phyloP scores from a whole-genome alignment of 1,284 basidiomycete genomes.

The Vanrija sp. region DNA sequence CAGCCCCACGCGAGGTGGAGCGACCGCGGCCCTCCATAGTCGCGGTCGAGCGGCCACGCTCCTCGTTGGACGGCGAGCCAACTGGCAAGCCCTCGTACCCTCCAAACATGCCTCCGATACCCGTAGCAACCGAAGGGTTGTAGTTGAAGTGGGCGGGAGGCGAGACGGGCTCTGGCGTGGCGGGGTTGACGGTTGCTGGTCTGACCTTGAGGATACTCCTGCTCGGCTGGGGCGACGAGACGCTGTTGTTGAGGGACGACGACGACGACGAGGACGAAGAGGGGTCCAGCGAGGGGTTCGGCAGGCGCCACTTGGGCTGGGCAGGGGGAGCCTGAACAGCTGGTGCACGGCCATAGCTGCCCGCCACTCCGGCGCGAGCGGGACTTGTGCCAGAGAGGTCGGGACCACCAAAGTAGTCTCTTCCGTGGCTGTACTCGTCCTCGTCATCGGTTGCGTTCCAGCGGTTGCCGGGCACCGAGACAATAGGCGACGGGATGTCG shows the following conservation, averaged over 20 bases:
- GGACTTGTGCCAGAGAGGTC: slow-evolving; percentile 46
- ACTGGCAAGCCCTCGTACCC: slow-evolving; percentile 18
- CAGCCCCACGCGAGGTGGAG: slow-evolving; percentile 30
- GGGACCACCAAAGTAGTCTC: slow-evolving; percentile 62
- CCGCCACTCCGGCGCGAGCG: not conserved
- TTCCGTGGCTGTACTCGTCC: slow-evolving; percentile 54
- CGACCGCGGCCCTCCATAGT: slow-evolving; percentile 28
- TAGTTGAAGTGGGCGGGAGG: slow-evolving; percentile 46
- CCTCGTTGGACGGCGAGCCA: slow-evolving; percentile 21
- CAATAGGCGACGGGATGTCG: slow-evolving; percentile 42
- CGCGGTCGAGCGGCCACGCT: not conserved
- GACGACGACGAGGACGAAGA: slow-evolving; percentile 24
- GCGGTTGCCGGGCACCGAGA: slow-evolving; percentile 35
- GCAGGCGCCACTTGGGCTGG: slow-evolving; percentile 46
- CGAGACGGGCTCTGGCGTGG: slow-evolving; percentile 23
- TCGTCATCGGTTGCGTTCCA: slow-evolving; percentile 46
- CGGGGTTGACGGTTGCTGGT: slow-evolving; percentile 19
- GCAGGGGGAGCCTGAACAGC: slow-evolving; percentile 38
- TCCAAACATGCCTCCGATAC: slow-evolving; percentile 45
- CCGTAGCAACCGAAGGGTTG: slow-evolving; percentile 48
- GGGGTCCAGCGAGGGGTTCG: slow-evolving; percentile 26
- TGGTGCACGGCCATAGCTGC: slow-evolving; percentile 20
- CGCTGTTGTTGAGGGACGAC: slow-evolving; percentile 25
- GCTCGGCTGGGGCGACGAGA: slow-evolving; percentile 26
- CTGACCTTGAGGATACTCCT: slow-evolving; percentile 47